phyloP scores from a whole-genome alignment of 2,329 filamentous ascomycete species.

The Calonectria hongkongensis region DNA sequence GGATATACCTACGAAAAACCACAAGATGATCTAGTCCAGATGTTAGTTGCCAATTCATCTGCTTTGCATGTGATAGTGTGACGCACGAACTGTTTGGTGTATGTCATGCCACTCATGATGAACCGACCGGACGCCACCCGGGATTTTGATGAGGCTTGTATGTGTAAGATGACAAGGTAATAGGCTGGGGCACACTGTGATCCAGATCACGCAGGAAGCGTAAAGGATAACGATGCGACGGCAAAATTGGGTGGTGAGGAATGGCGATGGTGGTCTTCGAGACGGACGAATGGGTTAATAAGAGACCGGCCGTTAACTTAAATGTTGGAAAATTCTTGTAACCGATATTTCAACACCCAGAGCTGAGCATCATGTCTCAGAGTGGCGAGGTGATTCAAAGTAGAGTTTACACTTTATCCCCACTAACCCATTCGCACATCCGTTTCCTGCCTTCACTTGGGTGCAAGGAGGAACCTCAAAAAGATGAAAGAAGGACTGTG shows the following conservation, averaged over 20 bases:
- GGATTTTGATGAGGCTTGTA: background rate
- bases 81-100: background rate
- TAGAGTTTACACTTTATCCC: background rate
- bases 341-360: background rate
- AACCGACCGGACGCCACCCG: background rate
- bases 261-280: background rate
- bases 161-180: too few relatives aligned
- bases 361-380: background rate
- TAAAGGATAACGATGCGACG: background rate
- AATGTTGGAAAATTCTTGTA: background rate
- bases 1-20: background rate
- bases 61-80: background rate
- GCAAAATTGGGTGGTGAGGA: background rate
- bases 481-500: background rate
- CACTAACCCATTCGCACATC: background rate
- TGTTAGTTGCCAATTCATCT: background rate
- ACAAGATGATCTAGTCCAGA: background rate
- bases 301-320: background rate
- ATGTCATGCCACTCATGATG: background rate
- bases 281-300: background rate
- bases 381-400: background rate
- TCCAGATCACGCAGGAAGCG: too few relatives aligned
- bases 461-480: background rate
- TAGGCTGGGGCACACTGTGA: too few relatives aligned
- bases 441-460: background rate